phyloP scores from a whole-genome alignment of 805 yeast species.

The Zygosaccharomyces pseudorouxii region DNA sequence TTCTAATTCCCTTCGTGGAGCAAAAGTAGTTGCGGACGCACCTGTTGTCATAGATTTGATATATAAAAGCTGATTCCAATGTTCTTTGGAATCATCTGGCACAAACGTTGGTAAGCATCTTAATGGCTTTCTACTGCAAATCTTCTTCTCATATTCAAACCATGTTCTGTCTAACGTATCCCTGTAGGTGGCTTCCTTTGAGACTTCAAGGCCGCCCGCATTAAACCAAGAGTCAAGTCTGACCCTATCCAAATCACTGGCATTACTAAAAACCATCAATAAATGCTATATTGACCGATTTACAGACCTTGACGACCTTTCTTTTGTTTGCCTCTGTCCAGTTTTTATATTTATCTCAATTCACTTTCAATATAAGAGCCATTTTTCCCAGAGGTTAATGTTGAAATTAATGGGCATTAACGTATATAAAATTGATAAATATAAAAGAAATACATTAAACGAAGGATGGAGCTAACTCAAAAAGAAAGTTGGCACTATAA shows the following conservation, averaged over 20 bases:
- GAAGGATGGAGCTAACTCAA: no score
- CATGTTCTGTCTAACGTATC: conserved; percentile 1
- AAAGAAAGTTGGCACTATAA: not conserved
- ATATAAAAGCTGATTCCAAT: not conserved
- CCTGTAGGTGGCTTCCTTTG: not conserved
- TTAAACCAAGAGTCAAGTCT: conserved; percentile 8
- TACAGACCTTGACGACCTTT: not conserved
- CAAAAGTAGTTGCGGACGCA: conserved; percentile 5
- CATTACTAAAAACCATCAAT: conserved; percentile 9
- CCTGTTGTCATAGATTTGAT: not conserved
- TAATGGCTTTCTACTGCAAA: conserved; percentile 9
- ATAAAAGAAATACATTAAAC: no score
- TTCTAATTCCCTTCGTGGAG: conserved; percentile 6
- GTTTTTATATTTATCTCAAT: not conserved
- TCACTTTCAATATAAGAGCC: not conserved
- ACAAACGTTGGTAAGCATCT: conserved; percentile 8
- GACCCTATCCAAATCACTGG: not conserved
- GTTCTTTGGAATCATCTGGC: not conserved
- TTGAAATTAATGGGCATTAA: no score
- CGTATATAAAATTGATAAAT: no score
- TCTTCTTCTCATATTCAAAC: conserved; percentile 4
- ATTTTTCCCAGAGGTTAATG: no score
- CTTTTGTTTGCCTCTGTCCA: not conserved
- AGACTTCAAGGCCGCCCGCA: conserved; percentile 10
- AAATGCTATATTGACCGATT: not conserved